These are phyloP conservation scores for Trifolium repens DNA, from an alignment of 306 rosid species.

Conservation along the genomic window DNA sequence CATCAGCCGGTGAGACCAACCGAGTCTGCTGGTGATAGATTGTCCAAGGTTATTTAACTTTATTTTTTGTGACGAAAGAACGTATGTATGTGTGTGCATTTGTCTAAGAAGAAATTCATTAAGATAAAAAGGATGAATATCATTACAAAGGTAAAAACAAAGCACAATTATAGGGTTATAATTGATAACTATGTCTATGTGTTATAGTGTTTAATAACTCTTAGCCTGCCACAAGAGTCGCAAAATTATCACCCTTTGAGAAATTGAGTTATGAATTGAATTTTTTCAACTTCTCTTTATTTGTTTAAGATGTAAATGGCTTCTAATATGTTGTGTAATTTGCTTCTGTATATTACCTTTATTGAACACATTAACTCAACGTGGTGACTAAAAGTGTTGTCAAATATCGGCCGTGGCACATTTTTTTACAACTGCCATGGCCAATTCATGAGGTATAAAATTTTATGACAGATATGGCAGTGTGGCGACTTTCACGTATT, in stretches of 20 bases:
- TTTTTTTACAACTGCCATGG: too few relatives aligned
- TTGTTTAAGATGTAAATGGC: not conserved
- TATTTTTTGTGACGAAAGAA: slow-evolving; percentile 6
- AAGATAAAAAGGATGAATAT: slow-evolving; percentile 4
- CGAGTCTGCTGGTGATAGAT: slow-evolving; percentile 19
- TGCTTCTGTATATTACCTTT: slow-evolving; percentile 11
- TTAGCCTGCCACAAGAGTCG: slow-evolving; percentile 8
- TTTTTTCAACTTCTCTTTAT: slow-evolving; percentile 2
- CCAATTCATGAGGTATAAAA: too few relatives aligned
- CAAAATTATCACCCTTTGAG: slow-evolving; percentile 2
- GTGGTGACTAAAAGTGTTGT: not conserved
- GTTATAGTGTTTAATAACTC: slow-evolving; percentile 3
- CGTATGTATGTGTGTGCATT: not conserved
- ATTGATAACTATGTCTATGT: not conserved
- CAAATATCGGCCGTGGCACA: too few relatives aligned
- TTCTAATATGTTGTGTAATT: slow-evolving; percentile 12
- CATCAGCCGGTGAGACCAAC: slow-evolving; percentile 59
- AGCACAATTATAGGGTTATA: not conserved
- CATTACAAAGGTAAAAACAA: not conserved
- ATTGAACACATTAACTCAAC: slow-evolving; percentile 31
- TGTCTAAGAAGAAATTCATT: slow-evolving; percentile 1
- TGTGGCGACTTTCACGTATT: too few relatives aligned
- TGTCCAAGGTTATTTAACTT: not conserved
- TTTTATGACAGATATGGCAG: not conserved
- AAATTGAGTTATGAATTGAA: not conserved